Percentiles rank a stretch among this genome's conserved stretches.
Conservation (phyloP, 768 basidiomycete genomes). For the Leccinum imitatum region DNA sequence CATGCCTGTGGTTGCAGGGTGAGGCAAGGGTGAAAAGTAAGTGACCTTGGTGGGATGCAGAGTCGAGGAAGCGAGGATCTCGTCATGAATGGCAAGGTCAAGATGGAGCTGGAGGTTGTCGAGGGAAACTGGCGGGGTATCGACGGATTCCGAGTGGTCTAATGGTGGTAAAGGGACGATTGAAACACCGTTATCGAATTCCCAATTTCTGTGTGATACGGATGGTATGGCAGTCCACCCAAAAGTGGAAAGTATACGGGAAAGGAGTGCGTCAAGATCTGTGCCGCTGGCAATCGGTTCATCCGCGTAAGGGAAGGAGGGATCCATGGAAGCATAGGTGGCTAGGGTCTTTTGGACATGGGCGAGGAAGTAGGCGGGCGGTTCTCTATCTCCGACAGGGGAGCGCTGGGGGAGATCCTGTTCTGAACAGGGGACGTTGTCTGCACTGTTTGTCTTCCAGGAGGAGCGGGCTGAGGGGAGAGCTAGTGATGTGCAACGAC, state of each 20-base stretch:
- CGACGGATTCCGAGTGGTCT: background rate
- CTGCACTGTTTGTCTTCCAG: conserved; percentile 5
- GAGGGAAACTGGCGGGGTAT: conserved; percentile 9
- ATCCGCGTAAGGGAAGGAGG: conserved; percentile 29
- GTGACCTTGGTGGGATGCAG: conserved; percentile 29
- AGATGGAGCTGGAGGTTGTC: conserved; percentile 26
- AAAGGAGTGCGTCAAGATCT: conserved; percentile 47
- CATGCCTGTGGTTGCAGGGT: conserved; percentile 17
- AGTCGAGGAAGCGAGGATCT: conserved; percentile 22
- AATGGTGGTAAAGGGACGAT: conserved; percentile 20
- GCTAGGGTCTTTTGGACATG: conserved; percentile 49
- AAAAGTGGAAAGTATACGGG: conserved; percentile 41
- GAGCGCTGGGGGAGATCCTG: conserved; percentile 32
- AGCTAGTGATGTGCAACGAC: conserved; percentile 41
- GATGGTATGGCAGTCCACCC: conserved; percentile 35
- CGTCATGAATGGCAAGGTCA: conserved; percentile 27
- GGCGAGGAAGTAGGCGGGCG: conserved; percentile 31
- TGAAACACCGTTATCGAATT: conserved; percentile 29
- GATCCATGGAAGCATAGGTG: conserved; percentile 43
- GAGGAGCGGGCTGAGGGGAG: conserved; percentile 10
- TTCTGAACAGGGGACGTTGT: conserved; percentile 13
- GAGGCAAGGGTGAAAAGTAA: conserved; percentile 21
- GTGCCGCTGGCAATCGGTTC: conserved; percentile 14
- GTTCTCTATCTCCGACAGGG: conserved; percentile 30
- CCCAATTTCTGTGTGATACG: conserved; percentile 24